Base-by-base conservation (phyloP, 805 yeast genomes). In the Teunomyces atbi region DNA sequence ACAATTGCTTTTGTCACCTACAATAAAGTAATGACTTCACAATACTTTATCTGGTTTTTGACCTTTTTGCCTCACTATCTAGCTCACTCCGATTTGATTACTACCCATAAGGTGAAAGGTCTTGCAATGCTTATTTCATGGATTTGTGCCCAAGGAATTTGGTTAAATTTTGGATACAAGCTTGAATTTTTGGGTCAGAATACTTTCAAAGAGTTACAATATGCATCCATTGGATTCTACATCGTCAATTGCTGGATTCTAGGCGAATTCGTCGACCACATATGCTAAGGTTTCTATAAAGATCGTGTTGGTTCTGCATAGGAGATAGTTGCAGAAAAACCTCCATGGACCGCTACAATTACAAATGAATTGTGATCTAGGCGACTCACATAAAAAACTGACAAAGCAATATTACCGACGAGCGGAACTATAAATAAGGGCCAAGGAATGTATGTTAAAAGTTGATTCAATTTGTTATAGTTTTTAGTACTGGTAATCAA, bases 31-130 rank as follows among this genome's bases (percentile, higher is more conserved):
- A 69, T 90, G 58, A 94, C 99, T 0, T 89, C 97, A 1, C 99
- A 94, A 68, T 94, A 94, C 66, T 94, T 94, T 65, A 81, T 92
- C 51, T 94, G 99, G 99, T 94, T 86, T 59, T 68, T 94, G 55
- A 86, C 90, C 11, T 81, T 91, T 53, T 64, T 92, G 36, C 98
- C 99, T 1, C 79, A 87, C 45, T 84, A 71, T 56, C 61, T 89
- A 6, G 71, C 83, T 2, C 60, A 67, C 6, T 72, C 89, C 0
- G 61, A 57, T 2, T 46, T 64, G 1, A 47, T 67, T 0, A 50
- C 61, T 0, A 49, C 45, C 0, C 41, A 46, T 18, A 61, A 61
- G 41, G 41, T 39, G 16, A 59, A 64, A 42, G 87, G 86, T 1
- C 2, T 73, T 0, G 11, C 64, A 0, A 69, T 78, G 33, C 49